Evolutionary conservation across 1,284 basidiomycete genomes (phyloP).

Genomic region (Apiotrichum akiyoshidainum): DNA sequence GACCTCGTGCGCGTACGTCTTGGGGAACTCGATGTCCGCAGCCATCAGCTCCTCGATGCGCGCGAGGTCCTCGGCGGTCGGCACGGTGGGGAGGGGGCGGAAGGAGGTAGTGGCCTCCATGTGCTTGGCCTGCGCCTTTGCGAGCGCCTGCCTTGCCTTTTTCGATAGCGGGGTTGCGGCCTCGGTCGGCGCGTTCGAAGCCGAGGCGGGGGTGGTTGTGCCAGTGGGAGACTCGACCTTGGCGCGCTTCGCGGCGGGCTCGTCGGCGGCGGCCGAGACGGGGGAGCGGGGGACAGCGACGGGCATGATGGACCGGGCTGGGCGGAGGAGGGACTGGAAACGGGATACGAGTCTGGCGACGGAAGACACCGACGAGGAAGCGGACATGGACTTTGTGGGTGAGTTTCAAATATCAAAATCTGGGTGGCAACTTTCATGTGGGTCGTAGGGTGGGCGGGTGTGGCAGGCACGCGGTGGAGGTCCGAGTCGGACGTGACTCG

Average conservation of each 20-base stretch:
- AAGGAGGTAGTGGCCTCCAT: neutral
- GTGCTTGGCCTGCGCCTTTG: slow-evolving; percentile 8
- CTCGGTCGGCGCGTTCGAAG: too few species aligned
- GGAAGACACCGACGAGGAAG: too few species aligned
- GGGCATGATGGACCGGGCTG: slow-evolving; percentile 14
- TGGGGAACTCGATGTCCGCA: slow-evolving; percentile 32
- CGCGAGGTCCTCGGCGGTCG: slow-evolving; percentile 6
- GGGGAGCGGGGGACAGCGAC: slow-evolving; percentile 18
- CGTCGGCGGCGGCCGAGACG: slow-evolving; percentile 5
- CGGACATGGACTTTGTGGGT: neutral
- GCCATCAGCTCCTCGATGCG: slow-evolving; percentile 32
- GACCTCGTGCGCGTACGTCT: slow-evolving; percentile 37
- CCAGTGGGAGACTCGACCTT: neutral
- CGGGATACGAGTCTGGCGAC: neutral
- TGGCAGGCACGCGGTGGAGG: too few species aligned
- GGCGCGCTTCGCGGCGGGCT: slow-evolving; percentile 8
- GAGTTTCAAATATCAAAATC: neutral
- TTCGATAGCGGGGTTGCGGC: neutral
- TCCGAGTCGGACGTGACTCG: too few species aligned
- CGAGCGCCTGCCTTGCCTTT: neutral
- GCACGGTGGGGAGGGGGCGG: neutral
- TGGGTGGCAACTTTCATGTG: neutral
- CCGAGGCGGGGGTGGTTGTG: neutral
- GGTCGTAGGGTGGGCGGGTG: neutral
- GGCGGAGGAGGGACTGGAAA: neutral